These are phyloP conservation scores for Aquilaria sinensis DNA, from an alignment of 345 rosid species.

Conservation along the genomic window DNA sequence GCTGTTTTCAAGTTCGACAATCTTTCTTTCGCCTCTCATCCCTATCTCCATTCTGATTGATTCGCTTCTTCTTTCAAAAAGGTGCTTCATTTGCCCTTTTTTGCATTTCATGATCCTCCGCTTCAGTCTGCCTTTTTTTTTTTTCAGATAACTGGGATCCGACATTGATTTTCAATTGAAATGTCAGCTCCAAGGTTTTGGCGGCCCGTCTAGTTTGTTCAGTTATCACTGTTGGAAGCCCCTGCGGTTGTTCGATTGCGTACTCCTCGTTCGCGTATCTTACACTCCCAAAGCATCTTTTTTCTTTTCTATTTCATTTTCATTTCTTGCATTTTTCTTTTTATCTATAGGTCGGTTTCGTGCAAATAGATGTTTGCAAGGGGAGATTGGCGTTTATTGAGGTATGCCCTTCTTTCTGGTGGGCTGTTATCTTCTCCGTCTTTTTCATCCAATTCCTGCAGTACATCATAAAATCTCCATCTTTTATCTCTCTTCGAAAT, in stretches of 20 bases:
- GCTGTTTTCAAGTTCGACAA: no score
- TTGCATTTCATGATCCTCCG: neutral
- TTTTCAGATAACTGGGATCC: conserved; percentile 1
- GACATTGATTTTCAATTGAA: conserved; percentile 6
- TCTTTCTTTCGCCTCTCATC: neutral
- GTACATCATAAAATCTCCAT: neutral
- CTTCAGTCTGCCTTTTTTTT: neutral
- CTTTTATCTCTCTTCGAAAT: no score
- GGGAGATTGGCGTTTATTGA: neutral
- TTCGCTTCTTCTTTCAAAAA: conserved; percentile 2
- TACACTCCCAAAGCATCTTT: conserved; percentile 15
- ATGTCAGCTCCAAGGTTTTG: conserved; percentile 13
- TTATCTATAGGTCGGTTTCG: conserved; percentile 10
- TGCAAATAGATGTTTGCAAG: conserved; percentile 11
- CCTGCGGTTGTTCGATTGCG: conserved; percentile 10
- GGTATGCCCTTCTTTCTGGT: neutral
- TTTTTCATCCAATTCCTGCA: conserved; percentile 1
- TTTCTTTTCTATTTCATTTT: conserved; percentile 3
- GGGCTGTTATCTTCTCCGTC: neutral
- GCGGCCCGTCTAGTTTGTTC: conserved; percentile 11
- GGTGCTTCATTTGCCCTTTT: neutral
- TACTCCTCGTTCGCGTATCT: conserved; percentile 6
- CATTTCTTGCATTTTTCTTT: neutral
- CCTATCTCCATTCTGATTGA: conserved; percentile 4
- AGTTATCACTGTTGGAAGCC: conserved; percentile 8